Conservation (phyloP, 208 protist genomes). For the Leptomonas seymouri region DNA sequence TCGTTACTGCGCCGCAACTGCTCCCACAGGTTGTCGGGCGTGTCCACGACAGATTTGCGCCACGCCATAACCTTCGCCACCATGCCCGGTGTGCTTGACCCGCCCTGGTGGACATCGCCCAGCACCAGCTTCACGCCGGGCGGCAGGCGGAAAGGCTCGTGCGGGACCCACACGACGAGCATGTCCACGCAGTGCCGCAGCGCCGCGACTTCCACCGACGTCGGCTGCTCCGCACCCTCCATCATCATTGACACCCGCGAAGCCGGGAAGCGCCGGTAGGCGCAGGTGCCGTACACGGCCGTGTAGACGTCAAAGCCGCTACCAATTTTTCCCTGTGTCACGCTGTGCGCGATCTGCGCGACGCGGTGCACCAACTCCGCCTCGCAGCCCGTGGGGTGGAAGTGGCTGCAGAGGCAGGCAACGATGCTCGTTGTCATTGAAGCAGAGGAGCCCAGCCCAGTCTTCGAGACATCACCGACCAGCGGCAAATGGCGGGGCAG, state of each 20-base stretch:
- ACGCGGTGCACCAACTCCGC: constrained; percentile 88
- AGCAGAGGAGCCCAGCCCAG: constrained; percentile 94
- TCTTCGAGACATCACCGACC: constrained; percentile 92
- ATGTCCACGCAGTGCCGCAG: constrained; percentile 61
- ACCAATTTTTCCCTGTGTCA: constrained; percentile 96
- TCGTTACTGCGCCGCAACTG: constrained; percentile 69
- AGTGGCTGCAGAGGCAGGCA: constrained; percentile 77
- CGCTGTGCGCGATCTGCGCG: constrained; percentile 93
- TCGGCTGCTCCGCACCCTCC: constrained; percentile 37
- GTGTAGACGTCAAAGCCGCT: constrained; percentile 97
- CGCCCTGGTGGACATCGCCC: constrained; percentile 89
- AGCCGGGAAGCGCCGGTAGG: constrained; percentile 90
- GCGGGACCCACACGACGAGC: constrained; percentile 63
- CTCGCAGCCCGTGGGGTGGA: constrained; percentile 26
- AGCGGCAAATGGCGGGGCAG: constrained; percentile 71
- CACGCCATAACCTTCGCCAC: constrained; percentile 93
- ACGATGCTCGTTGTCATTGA: constrained; percentile 93
- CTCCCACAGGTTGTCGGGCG: constrained; percentile 72
- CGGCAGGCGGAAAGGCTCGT: constrained; percentile 77
- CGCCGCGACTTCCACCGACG: constrained; percentile 39
- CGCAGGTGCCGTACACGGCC: constrained; percentile 93
- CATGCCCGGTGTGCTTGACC: constrained; percentile 95
- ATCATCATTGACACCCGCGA: constrained; percentile 62
- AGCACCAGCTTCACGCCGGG: constrained; percentile 85
- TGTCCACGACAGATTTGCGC: constrained; percentile 54